Evolutionary conservation across 2,329 filamentous ascomycete species (phyloP).

Genomic region (Thermomyces lanuginosus): DNA sequence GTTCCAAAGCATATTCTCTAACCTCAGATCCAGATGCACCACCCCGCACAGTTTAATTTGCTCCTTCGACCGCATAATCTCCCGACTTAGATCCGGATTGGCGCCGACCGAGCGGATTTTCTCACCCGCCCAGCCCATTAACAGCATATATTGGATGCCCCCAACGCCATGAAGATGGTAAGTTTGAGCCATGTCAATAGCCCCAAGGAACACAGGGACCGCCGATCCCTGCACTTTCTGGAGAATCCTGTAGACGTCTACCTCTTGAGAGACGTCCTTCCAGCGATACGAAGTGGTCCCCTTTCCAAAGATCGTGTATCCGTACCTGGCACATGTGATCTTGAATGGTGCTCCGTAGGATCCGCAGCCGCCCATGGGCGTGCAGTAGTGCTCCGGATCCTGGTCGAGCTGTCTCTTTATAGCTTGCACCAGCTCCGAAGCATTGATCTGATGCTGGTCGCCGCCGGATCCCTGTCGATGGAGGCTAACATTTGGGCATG

Average conservation of each 20-base stretch:
- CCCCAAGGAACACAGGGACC: conserved; percentile 12
- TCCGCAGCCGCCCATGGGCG: conserved; percentile 13
- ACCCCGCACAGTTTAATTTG: too few relatives aligned
- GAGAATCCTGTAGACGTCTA: conserved; percentile 10
- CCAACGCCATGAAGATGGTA: conserved; percentile 14
- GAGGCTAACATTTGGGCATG: conserved; percentile 13
- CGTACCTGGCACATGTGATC: conserved; percentile 12
- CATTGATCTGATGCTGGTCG: conserved; percentile 9
- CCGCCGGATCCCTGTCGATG: conserved; percentile 7
- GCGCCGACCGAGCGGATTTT: too few relatives aligned
- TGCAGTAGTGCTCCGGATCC: conserved; percentile 14
- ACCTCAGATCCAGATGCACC: too few relatives aligned
- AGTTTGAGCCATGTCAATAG: conserved; percentile 11
- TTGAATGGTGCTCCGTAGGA: conserved; percentile 15
- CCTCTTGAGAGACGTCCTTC: conserved; percentile 12
- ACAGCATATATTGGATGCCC: conserved; percentile 15
- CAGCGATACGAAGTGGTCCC: conserved; percentile 14
- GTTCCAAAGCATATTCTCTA: too few relatives aligned
- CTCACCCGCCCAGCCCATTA: conserved; percentile 16
- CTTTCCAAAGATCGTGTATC: conserved; percentile 16
- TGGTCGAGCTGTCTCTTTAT: conserved; percentile 14
- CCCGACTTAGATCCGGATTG: too few relatives aligned
- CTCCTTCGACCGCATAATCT: too few relatives aligned
- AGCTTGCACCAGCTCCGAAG: conserved; percentile 8
- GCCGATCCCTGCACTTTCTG: conserved; percentile 12